These are phyloP conservation scores for Stentor coeruleus DNA, from an alignment of 73 alveolate species.

Conservation along the genomic window DNA sequence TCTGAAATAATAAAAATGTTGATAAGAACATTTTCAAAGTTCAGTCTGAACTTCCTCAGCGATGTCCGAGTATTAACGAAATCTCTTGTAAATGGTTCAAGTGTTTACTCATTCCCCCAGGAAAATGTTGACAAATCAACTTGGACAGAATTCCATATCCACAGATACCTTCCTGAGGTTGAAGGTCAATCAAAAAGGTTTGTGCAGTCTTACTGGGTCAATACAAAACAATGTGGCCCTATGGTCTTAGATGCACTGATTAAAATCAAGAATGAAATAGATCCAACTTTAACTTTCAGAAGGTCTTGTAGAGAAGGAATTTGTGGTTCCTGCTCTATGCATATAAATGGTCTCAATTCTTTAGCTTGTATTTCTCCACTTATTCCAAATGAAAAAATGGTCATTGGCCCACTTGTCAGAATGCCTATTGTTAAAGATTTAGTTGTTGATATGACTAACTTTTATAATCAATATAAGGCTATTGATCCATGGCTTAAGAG, in stretches of 20 bases:
- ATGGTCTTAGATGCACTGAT: slow-evolving; percentile 89
- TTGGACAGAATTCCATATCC: slow-evolving; percentile 56
- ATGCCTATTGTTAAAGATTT: slow-evolving; percentile 92
- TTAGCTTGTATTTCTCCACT: slow-evolving; percentile 73
- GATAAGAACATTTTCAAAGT: neutral
- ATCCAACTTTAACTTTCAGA: slow-evolving; percentile 90
- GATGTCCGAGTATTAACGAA: neutral
- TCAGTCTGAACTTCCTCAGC: neutral
- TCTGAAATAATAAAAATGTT: neutral
- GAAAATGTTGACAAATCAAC: slow-evolving; percentile 37
- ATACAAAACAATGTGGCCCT: slow-evolving; percentile 82
- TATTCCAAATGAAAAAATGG: slow-evolving; percentile 7
- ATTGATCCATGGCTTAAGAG: slow-evolving; percentile 96
- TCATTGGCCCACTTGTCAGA: slow-evolving; percentile 85
- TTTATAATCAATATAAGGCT: slow-evolving; percentile 91
- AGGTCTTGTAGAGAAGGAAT: slow-evolving; percentile 96
- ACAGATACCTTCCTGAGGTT: slow-evolving; percentile 62
- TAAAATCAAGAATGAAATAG: slow-evolving; percentile 86
- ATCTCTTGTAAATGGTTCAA: neutral
- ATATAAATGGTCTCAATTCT: slow-evolving; percentile 90
- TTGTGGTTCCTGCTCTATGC: slow-evolving; percentile 98
- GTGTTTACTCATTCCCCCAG: slow-evolving; percentile 24
- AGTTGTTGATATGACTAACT: slow-evolving; percentile 96
- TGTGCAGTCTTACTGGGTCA: slow-evolving; percentile 68
- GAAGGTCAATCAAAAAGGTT: slow-evolving; percentile 54